Evolutionary conservation across 306 rosid species (phyloP), one percentile per base, ranked within the genome.

Genomic region (Sesbania bispinosa): DNA sequence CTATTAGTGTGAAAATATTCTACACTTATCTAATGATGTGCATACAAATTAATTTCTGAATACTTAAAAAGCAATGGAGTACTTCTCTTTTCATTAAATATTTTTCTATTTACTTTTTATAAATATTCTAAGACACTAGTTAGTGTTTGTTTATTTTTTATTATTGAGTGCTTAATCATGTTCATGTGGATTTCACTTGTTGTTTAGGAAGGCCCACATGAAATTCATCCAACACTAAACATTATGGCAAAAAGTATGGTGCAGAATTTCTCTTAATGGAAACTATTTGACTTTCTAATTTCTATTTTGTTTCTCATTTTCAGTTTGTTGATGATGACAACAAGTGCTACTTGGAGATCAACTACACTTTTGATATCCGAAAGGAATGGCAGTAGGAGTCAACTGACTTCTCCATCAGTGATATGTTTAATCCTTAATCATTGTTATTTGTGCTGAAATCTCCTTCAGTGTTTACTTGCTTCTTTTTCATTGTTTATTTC

Each of bases 241-340:
- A 39, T 39, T 39, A 10, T 10, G 0, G 13, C 13, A 10, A 10
- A 41, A 7, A 0, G 51, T 14, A 8, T 45, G 20, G 14, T 45
- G 21, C 46, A 1, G 51, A 2, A 15, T 45, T 15, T 45, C 51
- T 15, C 18, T 16, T 15, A 14, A 18, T 10, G 53, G 32, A 2
- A 11, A 19, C 23, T 68, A n/a, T 15, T 53, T 50, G 41, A 46
- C 5, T 67, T 68, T 1, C 5, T 19, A 13, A 13, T 48, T 60
- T 7, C 5, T 19, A 13, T 16, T 48, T 60, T 7, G 23, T 35
- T 75, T 21, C 51, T 35, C 0, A 26, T 26, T 35, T 74, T 18
- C 90, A 92, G 96, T 89, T 92, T 78, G 69, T 77, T 68, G 98
- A 92, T 69, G 98, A 92, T 62, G 96, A 92, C 86, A 85, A 89